Base-by-base conservation (phyloP, 768 basidiomycete genomes). In the Mycena alexandri region DNA sequence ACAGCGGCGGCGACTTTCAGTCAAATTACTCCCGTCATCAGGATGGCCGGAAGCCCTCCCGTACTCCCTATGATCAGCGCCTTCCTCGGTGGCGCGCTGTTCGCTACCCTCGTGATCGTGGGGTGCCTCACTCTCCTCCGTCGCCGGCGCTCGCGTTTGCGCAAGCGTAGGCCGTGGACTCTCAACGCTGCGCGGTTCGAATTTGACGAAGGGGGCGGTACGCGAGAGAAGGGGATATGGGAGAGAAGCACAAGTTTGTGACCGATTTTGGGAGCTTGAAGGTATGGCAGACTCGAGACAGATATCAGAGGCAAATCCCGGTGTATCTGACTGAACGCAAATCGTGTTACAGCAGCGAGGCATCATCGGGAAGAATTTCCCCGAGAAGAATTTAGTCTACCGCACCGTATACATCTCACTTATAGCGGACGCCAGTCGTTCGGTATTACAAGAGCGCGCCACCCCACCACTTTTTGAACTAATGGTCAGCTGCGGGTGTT, bases 41-140 rank as follows among this genome's bases (percentile, higher is more conserved):
- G 51, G 51, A 52, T 34, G 29, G 34, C 51, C 51, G 51, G 29
- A 52, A 52, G 17, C 34, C 51, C 29, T 34, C 16, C 51, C 29
- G 34, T 10, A 34, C 10, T 52, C 19, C 51, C 51, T 25, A 52
- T 52, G 51, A 52, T 52, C 16, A 13, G 51, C 14, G 51, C 51
- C 51, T 52, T 52, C 34, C 51, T 52, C 51, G 51, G 51, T 33
- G 51, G 51, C 51, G 51, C 10, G 29, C 29, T 52, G 16, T 52
- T 52, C 29, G 51, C 12, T 6, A 19, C 12, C 29, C 29, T 52
- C 34, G 51, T 52, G 51, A 52, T 52, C 29, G 10, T n/a, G 51
- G 51, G n/a, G 3, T 52, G 51, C 51, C 51, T 52, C 51, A 52
- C 33, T 25, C 29, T 33, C 51, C 7, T 52, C 29, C 51, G 51